Evolutionary conservation across 257 asterid species (phyloP), one percentile per base, ranked within the genome.

Genomic region (Solanum microdontum): DNA sequence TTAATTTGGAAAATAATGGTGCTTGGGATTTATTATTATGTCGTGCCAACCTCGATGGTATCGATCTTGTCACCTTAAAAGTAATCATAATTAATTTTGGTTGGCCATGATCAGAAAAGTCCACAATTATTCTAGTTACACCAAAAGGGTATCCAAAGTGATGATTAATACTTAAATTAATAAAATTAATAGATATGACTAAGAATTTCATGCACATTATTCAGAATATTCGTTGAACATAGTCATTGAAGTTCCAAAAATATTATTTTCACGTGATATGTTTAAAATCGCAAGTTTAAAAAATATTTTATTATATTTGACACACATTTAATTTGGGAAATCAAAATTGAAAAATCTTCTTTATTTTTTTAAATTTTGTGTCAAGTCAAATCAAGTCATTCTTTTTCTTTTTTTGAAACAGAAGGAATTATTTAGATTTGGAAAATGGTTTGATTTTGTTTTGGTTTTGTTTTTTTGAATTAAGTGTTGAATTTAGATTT

Each of bases 21-120:
- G 43, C 69, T 8, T 2, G 26, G 40, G 85, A 70, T 87, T 84
- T 75, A 76, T 84, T 70, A 82, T 86, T 12, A 85, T 86, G 91
- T 87, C 93, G 85, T 90, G 92, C 88, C 92, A 87, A 86, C 94
- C 94, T 92, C 91, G 91, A 90, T 90, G 24, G 43, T 85, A 88
- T 89, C 93, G 90, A 91, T 76, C 87, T 83, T 28, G 91, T 87
- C 93, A 43, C 36, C 30, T 73, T 73, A 32, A 73, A 34, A 39
- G 30, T 34, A 34, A 73, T 73, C 48, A 73, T 73, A 73, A 73
- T 73, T 73, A 73, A 73, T 73, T 73, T 33, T 21, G 48, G 48
- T 21, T 73, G 48, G 82, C 10, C 28, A 73, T 73, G 48, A 73
- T 73, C 3, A 73, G 9, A 10, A 4, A 73, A 73, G 82, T 73